Base-by-base conservation (phyloP, 2,329 filamentous ascomycete genomes). In the Colletotrichum sp. region DNA sequence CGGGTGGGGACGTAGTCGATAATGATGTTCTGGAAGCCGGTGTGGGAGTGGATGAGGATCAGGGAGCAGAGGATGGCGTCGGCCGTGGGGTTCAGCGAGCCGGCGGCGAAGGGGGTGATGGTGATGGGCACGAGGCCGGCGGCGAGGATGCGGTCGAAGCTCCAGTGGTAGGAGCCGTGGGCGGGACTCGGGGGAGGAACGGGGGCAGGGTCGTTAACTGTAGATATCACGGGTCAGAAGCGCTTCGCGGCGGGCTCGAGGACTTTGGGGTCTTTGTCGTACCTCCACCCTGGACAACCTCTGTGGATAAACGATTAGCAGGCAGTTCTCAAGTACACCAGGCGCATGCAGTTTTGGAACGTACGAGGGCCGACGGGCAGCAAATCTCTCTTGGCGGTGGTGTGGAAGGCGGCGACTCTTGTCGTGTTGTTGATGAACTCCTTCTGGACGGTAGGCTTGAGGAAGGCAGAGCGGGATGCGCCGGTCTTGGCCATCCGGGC, bases 91-190 rank as follows among this genome's bases (percentile, higher is more conserved):
- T 98, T 98, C 79, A 99, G 90, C 52, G 95, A 95, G 82, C 96
- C 96, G 76, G 95, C 93, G 77, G 96, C 96, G 87, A 99, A 99
- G 78, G 97, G 97, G 52, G 96, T 94, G 79, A 99, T 90, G 78
- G 94, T 95, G 79, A 99, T 89, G 67, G 97, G 98, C 77, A 99
- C 89, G 77, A 99, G 92, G 72, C 92, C 94, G 73, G 92, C 93
- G 73, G 95, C 93, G 81, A 99, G 88, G 72, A 95, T 85, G 83
- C 95, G 96, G 90, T 99, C 97, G 83, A 98, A 98, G 76, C 94
- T 95, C 97, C 97, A 99, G 91, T 99, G 97, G 90, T 99, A 99
- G 86, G 95, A 98, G 81, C 97, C 97, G 88, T 99, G 95, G 72
- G 92, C 89, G 57, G 96, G 93, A 80, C 91, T 92, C 69, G 95